Percentiles rank a stretch among this genome's conserved stretches.
These are phyloP conservation scores for Cyberlindnera maclurae DNA, from an alignment of 805 yeast genomes.

Conservation along the genomic window DNA sequence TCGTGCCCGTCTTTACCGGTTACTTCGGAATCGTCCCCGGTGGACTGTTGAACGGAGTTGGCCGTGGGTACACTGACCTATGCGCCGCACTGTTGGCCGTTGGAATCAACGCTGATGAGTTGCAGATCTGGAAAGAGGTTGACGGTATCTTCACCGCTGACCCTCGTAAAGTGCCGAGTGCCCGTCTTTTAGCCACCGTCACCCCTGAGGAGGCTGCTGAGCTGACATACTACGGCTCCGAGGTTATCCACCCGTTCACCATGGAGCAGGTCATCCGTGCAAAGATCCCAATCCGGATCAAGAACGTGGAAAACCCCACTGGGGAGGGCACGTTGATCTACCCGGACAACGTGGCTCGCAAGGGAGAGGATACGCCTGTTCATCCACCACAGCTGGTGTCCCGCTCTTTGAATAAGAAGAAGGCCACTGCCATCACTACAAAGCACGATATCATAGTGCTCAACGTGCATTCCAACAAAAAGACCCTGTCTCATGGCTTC, in stretches of 20 bases:
- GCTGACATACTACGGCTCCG: constrained; percentile 94
- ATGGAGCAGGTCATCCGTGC: constrained; percentile 98
- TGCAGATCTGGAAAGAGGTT: constrained; percentile 98
- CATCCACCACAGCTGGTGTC: constrained; percentile 70
- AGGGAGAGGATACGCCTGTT: constrained; percentile 88
- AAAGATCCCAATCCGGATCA: constrained; percentile 91
- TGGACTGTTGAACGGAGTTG: constrained; percentile 86
- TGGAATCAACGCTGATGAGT: constrained; percentile 84
- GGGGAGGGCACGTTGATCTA: constrained; percentile 92
- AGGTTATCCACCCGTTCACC: constrained; percentile 97
- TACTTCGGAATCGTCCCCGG: constrained; percentile 96
- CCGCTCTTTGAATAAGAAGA: constrained; percentile 42
- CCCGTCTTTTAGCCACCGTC: constrained; percentile 76
- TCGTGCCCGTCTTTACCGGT: constrained; percentile 90
- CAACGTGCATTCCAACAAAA: constrained; percentile 89
- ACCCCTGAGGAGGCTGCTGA: constrained; percentile 99
- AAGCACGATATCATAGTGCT: constrained; percentile 88
- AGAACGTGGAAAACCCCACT: constrained; percentile 89
- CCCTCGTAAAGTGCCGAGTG: constrained; percentile 90
- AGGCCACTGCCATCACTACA: constrained; percentile 94
- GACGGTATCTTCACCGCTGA: constrained; percentile 99
- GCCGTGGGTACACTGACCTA: constrained; percentile 95
- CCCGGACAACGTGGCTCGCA: constrained; percentile 81
- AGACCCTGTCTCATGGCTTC: constrained; percentile 90
- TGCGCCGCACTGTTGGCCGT: constrained; percentile 97